These are phyloP conservation scores for Cladosporium velox DNA, from an alignment of 2,329 filamentous ascomycete genomes.

Conservation along the genomic window DNA sequence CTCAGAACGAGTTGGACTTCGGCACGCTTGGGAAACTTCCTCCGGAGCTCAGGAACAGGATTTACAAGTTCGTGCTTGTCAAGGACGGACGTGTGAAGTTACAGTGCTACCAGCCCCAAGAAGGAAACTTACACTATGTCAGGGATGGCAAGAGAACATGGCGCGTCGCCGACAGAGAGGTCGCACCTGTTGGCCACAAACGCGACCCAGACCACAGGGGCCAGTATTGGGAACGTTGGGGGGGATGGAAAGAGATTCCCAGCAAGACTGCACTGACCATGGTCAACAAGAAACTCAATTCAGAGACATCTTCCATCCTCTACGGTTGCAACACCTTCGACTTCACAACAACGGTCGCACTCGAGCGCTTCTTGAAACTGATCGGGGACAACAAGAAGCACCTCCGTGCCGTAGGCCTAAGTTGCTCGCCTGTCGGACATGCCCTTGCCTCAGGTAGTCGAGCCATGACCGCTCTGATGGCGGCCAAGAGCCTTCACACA, in stretches of 20 bases:
- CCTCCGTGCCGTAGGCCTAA: not conserved
- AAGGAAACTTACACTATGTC: not conserved
- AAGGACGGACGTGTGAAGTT: not conserved
- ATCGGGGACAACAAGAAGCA: not conserved
- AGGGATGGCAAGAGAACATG: not conserved
- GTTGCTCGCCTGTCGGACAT: not conserved
- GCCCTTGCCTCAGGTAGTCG: not conserved
- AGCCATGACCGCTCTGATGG: not conserved
- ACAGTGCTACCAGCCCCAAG: not conserved
- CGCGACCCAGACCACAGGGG: not conserved
- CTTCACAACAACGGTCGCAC: not conserved
- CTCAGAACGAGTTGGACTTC: not conserved
- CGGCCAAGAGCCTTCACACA: not conserved
- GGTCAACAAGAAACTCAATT: not conserved
- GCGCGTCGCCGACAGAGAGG: not conserved
- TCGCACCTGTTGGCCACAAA: not conserved
- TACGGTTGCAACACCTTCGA: not conserved
- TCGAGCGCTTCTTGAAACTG: not conserved
- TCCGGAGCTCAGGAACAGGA: not conserved
- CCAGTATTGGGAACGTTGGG: not conserved
- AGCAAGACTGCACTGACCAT: not conserved
- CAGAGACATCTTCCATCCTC: not conserved
- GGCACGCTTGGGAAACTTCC: not conserved
- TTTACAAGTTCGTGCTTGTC: slow-evolving; percentile 11
- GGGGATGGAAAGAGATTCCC: not conserved